Base-by-base conservation (phyloP, 2,329 filamentous ascomycete species). In the Didymella pomorum region DNA sequence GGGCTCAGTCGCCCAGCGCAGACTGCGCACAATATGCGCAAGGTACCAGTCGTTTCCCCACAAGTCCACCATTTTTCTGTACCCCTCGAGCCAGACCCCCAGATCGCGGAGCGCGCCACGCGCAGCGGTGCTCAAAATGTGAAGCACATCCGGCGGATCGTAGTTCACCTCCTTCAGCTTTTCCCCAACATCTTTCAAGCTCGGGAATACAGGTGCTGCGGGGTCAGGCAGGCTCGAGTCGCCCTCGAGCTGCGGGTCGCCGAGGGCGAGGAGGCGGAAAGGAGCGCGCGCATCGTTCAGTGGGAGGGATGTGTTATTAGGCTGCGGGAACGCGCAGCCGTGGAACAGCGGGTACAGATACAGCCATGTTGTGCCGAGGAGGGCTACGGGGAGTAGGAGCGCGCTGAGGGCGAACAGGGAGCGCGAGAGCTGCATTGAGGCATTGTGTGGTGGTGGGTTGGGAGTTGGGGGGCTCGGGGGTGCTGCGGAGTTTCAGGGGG, bases 1-100 rank as follows among this genome's bases (percentile, higher is more conserved):
- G 9, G 95, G 95, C 16, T 82, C 80, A 0, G 90, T 86, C 89
- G 91, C 96, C 92, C 93, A 96, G 65, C 86, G 84, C 48, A 97
- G 78, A 0, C 88, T 90, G 16, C 92, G 86, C 78, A 96, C 97
- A 58, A 97, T 93, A 76, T 99, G 95, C 20, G 91, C 92, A 29
- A 99, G 85, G 77, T 98, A 99, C 71, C 88, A 91, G 78, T 99
- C 95, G 77, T 99, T 99, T 4, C 95, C 95, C 70, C 93, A 86
- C 2, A 97, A 85, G 76, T 99, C 95, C 66, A 99, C 76, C 18
- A 86, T 84, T 79, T 99, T 99, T 64, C 91, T 86, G 49, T 84
- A 80, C 1, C 87, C 88, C 65, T 87, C 82, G 48, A 93, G 66
- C 18, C 88, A 82, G 65, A 86, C 84, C 7, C 87, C 87, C 2